Conservation (phyloP, 148 eudicot species). For the Nepenthes mirabilis region DNA sequence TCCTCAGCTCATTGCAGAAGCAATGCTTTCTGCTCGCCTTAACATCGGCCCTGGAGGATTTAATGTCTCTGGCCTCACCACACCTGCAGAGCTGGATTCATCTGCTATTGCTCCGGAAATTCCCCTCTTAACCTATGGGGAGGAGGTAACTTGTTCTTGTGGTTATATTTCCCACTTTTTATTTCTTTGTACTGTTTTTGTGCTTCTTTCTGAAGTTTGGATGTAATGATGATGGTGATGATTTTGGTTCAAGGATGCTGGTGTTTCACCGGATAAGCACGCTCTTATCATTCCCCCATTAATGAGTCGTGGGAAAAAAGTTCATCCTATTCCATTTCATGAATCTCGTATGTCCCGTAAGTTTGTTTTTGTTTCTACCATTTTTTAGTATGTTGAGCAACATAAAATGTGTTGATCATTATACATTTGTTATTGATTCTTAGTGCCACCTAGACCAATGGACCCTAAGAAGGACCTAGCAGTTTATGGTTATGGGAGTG, state of each 20-base stretch:
- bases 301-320: constrained; percentile 37
- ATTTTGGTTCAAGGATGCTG: constrained; percentile 39
- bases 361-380: constrained; percentile 6
- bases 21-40: constrained; percentile 21
- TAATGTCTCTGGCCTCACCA: constrained; percentile 34
- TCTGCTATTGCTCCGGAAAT: constrained; percentile 26
- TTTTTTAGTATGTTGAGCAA: background rate
- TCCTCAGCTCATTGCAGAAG: constrained; percentile 30
- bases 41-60: constrained; percentile 26
- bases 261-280: constrained; percentile 57
- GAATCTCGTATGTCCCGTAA: constrained; percentile 57
- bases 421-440: constrained; percentile 1
- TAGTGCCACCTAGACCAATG: constrained; percentile 76
- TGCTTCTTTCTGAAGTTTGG: background rate
- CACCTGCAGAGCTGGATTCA: constrained; percentile 44
- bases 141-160: constrained; percentile 40
- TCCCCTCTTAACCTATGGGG: constrained; percentile 65
- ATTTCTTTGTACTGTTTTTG: constrained; percentile 3
- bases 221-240: background rate
- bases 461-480: constrained; percentile 82
- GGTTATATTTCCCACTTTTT: background rate
- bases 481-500: constrained; percentile 88
- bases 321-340: constrained; percentile 33
- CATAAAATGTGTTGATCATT: background rate
- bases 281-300: constrained; percentile 60